Evolutionary conservation across 2,329 filamentous ascomycete genomes (phyloP).

Genomic region (Blastomyces parvus): DNA sequence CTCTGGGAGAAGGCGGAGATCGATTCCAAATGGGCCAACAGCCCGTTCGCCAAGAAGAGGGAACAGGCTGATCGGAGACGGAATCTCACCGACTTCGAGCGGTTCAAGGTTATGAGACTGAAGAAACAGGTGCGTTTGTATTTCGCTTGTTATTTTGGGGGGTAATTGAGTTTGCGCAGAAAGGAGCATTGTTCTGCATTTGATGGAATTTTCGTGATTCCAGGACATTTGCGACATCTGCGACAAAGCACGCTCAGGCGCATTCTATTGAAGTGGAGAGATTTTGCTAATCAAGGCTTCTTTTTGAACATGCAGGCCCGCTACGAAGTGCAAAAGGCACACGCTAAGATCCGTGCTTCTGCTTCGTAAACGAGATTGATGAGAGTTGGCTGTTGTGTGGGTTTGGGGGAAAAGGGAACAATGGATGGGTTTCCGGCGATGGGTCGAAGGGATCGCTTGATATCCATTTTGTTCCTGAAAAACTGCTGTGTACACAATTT

Average conservation of each 20-base stretch:
- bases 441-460: conserved; percentile 8
- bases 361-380: conserved; percentile 48
- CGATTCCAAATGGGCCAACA: conserved; percentile 86
- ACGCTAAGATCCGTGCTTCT: conserved; percentile 82
- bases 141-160: background rate
- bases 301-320: conserved; percentile 49
- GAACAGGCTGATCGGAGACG: conserved; percentile 76
- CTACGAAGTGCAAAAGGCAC: conserved; percentile 94
- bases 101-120: conserved; percentile 99
- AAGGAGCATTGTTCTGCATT: background rate
- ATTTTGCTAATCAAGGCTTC: background rate
- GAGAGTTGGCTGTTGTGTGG: conserved; percentile 31
- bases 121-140: conserved; percentile 79
- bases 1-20: conserved; percentile 86
- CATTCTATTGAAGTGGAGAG: background rate
- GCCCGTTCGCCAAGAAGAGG: conserved; percentile 89
- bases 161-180: background rate
- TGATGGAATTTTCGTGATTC: too few species aligned
- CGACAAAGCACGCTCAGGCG: background rate
- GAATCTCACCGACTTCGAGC: conserved; percentile 94
- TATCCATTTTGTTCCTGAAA: conserved; percentile 11
- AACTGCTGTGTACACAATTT: conserved; percentile 19
- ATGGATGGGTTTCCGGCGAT: conserved; percentile 11
- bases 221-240: background rate
- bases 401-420: conserved; percentile 23